These are phyloP conservation scores for Colletotrichum shisoi DNA, from an alignment of 2,329 filamentous ascomycete species.

Conservation along the genomic window DNA sequence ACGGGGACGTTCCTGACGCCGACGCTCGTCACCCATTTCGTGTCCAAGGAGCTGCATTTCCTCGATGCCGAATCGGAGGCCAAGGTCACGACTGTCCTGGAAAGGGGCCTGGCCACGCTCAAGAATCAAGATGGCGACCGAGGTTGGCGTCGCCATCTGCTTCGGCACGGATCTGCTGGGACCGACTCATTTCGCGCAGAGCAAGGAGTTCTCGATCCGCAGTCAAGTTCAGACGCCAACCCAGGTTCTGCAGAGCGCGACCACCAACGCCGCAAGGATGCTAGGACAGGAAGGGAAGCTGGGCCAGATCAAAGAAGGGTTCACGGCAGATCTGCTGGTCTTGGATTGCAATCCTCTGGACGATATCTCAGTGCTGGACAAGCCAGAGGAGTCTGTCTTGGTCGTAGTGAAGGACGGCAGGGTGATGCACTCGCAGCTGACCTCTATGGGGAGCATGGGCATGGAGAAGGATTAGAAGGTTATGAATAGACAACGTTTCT, in stretches of 20 bases:
- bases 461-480: too few species aligned
- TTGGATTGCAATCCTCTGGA: conserved; percentile 62
- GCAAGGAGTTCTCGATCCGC: conserved; percentile 15
- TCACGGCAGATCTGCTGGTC: conserved; percentile 61
- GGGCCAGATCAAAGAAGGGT: conserved; percentile 60
- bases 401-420: conserved; percentile 64
- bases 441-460: background rate
- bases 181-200: conserved; percentile 31
- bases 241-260: conserved; percentile 45
- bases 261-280: conserved; percentile 59
- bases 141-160: conserved; percentile 63
- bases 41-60: conserved; percentile 55
- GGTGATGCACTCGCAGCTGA: conserved; percentile 43
- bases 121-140: conserved; percentile 58
- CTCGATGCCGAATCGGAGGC: conserved; percentile 52
- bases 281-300: conserved; percentile 54
- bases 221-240: background rate
- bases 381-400: conserved; percentile 56
- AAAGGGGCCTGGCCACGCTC: conserved; percentile 55
- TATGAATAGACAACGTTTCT: too few species aligned
- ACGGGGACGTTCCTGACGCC: conserved; percentile 60
- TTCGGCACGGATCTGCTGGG: conserved; percentile 56
- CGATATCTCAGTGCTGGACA: conserved; percentile 60
- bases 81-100: conserved; percentile 61
- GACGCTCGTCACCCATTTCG: conserved; percentile 61